Base-by-base conservation (phyloP, 1,139 yeast genomes). In the Debaryomyces singareniensis region DNA sequence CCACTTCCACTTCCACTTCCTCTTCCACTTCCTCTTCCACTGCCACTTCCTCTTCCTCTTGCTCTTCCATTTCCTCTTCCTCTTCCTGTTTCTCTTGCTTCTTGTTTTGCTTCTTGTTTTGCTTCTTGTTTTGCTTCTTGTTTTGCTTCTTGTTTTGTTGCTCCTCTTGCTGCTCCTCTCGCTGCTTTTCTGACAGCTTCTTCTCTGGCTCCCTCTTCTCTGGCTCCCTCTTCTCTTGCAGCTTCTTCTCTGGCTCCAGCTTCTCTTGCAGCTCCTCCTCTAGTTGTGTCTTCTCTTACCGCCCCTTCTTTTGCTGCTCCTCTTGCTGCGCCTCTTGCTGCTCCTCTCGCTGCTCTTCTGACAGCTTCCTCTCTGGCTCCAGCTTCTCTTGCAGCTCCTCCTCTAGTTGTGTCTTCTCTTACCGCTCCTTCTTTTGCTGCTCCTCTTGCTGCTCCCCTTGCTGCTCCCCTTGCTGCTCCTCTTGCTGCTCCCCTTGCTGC, bases 1-100 rank as follows among this genome's bases (percentile, higher is more conserved):
- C 32, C 30, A 9, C 42, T 31, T 4, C 38, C 51, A 35, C 54
- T 42, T 13, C 46, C 43, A 25, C 53, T 32, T 7, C 44, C 39
- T 25, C 45, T 42, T 5, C 50, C 40, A 20, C 44, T 33, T 4
- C 42, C 40, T 29, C 37, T 37, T 21, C 24, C 20, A 12, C 28
- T 24, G 13, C 25, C 28, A 10, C 15, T 31, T 11, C 39, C 36
- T 27, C 36, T 32, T 13, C 32, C 30, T 20, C 34, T 28, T 7
- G 38, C 10, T n/a, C 9, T 18, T 18, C n/a, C 21, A 18, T 18
- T 9, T 18, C 21, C 21, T 18, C 21, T 37, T n/a, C n/a, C n/a
- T n/a, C n/a, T n/a, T n/a, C n/a, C n/a, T n/a, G n/a, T n/a, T n/a
- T n/a, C n/a, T n/a, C n/a, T n/a, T n/a, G n/a, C n/a, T n/a, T n/a